phyloP scores from a whole-genome alignment of 2,329 filamentous ascomycete species.

The Volutella citrinella region DNA sequence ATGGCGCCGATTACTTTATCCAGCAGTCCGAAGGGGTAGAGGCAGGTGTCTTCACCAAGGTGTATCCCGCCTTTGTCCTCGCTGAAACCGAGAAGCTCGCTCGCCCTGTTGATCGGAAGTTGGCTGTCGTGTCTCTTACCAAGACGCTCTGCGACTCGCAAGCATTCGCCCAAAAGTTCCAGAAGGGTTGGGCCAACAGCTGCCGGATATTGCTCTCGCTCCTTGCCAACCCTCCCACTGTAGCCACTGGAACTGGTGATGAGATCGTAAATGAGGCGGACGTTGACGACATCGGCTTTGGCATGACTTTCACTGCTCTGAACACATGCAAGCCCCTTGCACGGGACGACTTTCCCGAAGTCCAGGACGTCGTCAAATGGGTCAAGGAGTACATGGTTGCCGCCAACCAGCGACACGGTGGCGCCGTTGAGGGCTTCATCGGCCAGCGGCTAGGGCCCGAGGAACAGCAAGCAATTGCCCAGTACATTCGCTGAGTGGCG shows the following conservation, averaged over 20 bases:
- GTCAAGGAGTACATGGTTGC: conserved; percentile 74
- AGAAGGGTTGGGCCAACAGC: conserved; percentile 88
- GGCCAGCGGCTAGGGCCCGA: conserved; percentile 66
- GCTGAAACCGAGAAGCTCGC: conserved; percentile 85
- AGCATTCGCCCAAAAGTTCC: conserved; percentile 77
- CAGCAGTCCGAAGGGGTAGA: conserved; percentile 79
- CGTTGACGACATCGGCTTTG: conserved; percentile 92
- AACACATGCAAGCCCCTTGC: conserved; percentile 79
- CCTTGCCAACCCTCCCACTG: conserved; percentile 78
- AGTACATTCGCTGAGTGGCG: conserved; percentile 46
- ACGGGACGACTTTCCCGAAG: conserved; percentile 81
- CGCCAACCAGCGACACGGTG: conserved; percentile 70
- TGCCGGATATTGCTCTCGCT: conserved; percentile 87
- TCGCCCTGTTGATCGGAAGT: conserved; percentile 86
- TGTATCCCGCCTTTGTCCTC: conserved; percentile 86
- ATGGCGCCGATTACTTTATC: conserved; percentile 91
- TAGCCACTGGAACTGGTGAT: conserved; percentile 62
- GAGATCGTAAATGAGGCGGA: conserved; percentile 84
- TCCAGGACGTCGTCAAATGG: conserved; percentile 80
- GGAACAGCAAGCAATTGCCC: conserved; percentile 50
- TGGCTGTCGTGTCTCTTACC: conserved; percentile 87
- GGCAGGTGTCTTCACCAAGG: conserved; percentile 71
- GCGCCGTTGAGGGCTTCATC: conserved; percentile 69
- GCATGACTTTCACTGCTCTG: conserved; percentile 88
- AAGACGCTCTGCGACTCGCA: conserved; percentile 86